Evolutionary conservation across 2,329 filamentous ascomycete species (phyloP), one percentile per base, ranked within the genome.

Genomic region (Graphiopsis chlorocephala): DNA sequence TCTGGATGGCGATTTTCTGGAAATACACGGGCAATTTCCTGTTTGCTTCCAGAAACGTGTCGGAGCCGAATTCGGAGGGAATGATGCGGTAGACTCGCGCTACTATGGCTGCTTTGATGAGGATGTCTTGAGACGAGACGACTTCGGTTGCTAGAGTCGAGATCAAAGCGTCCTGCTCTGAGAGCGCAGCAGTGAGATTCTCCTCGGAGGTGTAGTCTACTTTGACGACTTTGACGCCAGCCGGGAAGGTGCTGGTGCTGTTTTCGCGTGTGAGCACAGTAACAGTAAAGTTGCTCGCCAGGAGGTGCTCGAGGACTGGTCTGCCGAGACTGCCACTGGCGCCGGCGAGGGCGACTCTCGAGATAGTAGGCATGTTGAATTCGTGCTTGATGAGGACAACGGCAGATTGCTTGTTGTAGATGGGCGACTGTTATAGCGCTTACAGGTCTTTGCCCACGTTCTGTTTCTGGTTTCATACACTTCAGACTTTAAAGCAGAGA

Each of bases 281-380:
- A 63, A 77, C 69, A 50, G 67, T 69, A 68, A 78, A 75, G 12
- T 75, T 75, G 15, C 73, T 69, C 2, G 77, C 70, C 42, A 81
- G 71, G 50, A 84, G 79, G 3, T 75, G 74, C 14, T 78, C 66
- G 33, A 83, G 69, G 31, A 83, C 71, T 12, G 74, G 68, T 4
- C 75, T 74, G 2, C 80, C 81, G 12, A 82, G 73, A 63, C 79
- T 80, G 38, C 81, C 80, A 12, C 72, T 72, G 23, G 76, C 73
- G 38, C 74, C 72, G 12, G 68, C 70, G 7, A 77, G 66, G 53
- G 76, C 74, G n/a, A 77, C 73, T 48, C 68, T 69, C 28, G 12
- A 42, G 23, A 58, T 28, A 5, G 47, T 25, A 7, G 47, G 26
- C 47, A 52, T 52, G 12, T 5, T 28, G 47, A 28, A 12, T 45